A percentile compares a stretch with the other conserved stretches of the same genome.
Evolutionary conservation across 2,329 filamentous ascomycete species (phyloP).

Genomic region (Neophaeococcomyces aloes): DNA sequence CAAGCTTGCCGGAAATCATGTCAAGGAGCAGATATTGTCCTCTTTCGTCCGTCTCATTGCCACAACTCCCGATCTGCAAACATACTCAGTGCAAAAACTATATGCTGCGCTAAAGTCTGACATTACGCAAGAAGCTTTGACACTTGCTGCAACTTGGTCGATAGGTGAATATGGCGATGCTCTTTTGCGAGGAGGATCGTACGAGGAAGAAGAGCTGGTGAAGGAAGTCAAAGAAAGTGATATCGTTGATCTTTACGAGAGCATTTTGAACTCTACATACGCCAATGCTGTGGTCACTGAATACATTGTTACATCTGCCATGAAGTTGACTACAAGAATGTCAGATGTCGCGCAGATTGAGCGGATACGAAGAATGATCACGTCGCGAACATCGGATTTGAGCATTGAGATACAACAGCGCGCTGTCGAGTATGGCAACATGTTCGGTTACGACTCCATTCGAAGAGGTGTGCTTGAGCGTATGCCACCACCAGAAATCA

Average conservation of each 20-base stretch:
- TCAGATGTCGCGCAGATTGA: slow-evolving; percentile 77
- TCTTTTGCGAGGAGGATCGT: slow-evolving; percentile 77
- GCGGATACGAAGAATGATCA: slow-evolving; percentile 67
- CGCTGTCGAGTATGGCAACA: slow-evolving; percentile 85
- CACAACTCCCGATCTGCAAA: slow-evolving; percentile 87
- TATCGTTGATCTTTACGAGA: slow-evolving; percentile 81
- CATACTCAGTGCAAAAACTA: slow-evolving; percentile 90
- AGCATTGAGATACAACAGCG: slow-evolving; percentile 95
- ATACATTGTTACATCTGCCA: slow-evolving; percentile 88
- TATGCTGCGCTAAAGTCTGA: slow-evolving; percentile 87
- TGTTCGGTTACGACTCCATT: slow-evolving; percentile 85
- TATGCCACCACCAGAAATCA: slow-evolving; percentile 95
- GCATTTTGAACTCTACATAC: slow-evolving; percentile 89
- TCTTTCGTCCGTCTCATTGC: slow-evolving; percentile 94
- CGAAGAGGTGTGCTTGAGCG: slow-evolving; percentile 85
- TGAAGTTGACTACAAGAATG: slow-evolving; percentile 88
- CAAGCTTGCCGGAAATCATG: slow-evolving; percentile 87
- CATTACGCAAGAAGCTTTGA: slow-evolving; percentile 93
- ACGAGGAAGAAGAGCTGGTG: slow-evolving; percentile 87
- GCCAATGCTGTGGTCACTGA: slow-evolving; percentile 83
- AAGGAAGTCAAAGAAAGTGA: slow-evolving; percentile 75
- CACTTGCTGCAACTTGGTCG: slow-evolving; percentile 87
- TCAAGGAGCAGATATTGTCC: slow-evolving; percentile 94
- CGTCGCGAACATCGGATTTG: slow-evolving; percentile 69
- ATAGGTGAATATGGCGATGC: slow-evolving; percentile 95